Percentiles rank a stretch among this genome's conserved stretches.
Conservation (phyloP, 1,139 yeast species). For the Magnusiomyces tetraspermus region DNA sequence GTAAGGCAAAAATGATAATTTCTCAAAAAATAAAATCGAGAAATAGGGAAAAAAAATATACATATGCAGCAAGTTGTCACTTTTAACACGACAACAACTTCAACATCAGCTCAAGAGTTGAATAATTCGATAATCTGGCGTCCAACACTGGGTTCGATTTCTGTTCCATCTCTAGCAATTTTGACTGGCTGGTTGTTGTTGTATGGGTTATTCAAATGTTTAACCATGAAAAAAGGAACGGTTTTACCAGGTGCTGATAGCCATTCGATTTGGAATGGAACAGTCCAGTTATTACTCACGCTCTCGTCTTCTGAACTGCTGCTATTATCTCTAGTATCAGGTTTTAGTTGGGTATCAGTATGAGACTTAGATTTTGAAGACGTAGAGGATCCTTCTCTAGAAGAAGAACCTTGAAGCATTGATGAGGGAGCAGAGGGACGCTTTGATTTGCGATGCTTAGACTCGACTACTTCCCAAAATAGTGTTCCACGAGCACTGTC, state of each 20-base stretch:
- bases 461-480: slow-evolving; percentile 33
- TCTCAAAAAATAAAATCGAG: too few relatives aligned
- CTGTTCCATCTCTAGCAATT: slow-evolving; percentile 37
- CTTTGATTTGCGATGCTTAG: neutral
- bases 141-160: slow-evolving; percentile 32
- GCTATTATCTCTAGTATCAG: neutral
- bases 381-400: neutral
- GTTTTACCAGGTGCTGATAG: slow-evolving; percentile 24
- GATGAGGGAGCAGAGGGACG: too few relatives aligned
- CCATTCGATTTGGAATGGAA: slow-evolving; percentile 34
- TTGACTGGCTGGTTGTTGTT: slow-evolving; percentile 34
- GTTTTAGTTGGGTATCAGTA: neutral
- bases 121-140: slow-evolving; percentile 26
- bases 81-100: too few relatives aligned
- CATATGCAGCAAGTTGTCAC: too few relatives aligned
- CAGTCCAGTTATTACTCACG: slow-evolving; percentile 27
- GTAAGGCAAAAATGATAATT: too few relatives aligned
- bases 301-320: neutral
- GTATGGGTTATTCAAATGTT: slow-evolving; percentile 29
- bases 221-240: slow-evolving; percentile 30
- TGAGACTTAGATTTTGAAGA: neutral
- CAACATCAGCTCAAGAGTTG: slow-evolving; percentile 7
- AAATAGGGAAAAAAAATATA: too few relatives aligned
- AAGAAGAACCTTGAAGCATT: too few relatives aligned
- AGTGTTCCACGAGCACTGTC: slow-evolving; percentile 34